Evolutionary conservation across 441 rosid species (phyloP).

Genomic region (Kokia cookei): DNA sequence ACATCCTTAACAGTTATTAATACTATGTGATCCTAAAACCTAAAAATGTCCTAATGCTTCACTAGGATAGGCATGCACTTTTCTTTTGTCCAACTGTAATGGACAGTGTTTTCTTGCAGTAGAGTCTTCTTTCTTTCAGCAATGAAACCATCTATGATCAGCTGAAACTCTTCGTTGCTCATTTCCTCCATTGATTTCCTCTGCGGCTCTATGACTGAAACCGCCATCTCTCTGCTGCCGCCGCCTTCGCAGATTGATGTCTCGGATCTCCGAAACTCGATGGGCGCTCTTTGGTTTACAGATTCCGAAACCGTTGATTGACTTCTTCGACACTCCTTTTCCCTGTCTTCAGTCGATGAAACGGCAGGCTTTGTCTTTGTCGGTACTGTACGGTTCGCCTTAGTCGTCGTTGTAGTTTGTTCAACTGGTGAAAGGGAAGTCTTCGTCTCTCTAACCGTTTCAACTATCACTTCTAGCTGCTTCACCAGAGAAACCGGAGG

Average conservation of each 20-base stretch:
- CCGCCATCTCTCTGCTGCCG: slow-evolving; percentile 9
- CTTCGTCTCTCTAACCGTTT: neutral
- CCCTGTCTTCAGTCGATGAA: neutral
- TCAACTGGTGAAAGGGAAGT: neutral
- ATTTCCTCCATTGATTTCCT: slow-evolving; percentile 29
- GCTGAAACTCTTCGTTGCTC: slow-evolving; percentile 40
- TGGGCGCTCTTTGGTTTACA: neutral
- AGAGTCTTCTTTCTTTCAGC: slow-evolving; percentile 21
- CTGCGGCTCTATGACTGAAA: neutral
- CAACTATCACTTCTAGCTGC: neutral
- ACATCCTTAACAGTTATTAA: slow-evolving; percentile 4
- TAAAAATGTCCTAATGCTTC: neutral
- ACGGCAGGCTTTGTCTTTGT: neutral
- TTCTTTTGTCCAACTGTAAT: neutral
- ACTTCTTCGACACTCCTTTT: slow-evolving; percentile 7
- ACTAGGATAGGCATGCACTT: neutral
- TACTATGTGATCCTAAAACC: neutral
- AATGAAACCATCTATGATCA: slow-evolving; percentile 33
- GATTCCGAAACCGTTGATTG: slow-evolving; percentile 16
- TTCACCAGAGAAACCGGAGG: neutral
- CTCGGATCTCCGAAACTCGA: slow-evolving; percentile 19
- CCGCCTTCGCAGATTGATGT: slow-evolving; percentile 1
- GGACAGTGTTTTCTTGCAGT: slow-evolving; percentile 24
- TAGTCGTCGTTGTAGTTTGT: neutral
- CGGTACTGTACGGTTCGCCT: neutral